These are phyloP conservation scores for Penicillium lividum DNA, from an alignment of 495 filamentous ascomycete genomes.

Conservation along the genomic window DNA sequence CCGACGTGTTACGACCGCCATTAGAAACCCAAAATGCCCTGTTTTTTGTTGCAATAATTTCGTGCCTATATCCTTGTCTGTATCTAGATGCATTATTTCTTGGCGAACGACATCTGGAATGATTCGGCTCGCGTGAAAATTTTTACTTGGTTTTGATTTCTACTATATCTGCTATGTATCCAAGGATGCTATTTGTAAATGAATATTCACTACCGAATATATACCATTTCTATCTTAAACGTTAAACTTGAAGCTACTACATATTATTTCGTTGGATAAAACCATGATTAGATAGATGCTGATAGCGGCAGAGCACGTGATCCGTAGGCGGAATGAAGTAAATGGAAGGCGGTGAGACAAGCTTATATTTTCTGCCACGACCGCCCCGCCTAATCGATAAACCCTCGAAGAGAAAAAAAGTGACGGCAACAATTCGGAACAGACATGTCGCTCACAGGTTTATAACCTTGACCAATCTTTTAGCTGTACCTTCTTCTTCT, in stretches of 20 bases:
- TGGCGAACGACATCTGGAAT: slow-evolving; percentile 13
- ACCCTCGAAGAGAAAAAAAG: slow-evolving; percentile 12
- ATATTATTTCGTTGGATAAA: too few relatives aligned
- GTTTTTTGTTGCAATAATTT: slow-evolving; percentile 19
- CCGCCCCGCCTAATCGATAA: slow-evolving; percentile 18
- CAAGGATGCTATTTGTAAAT: not conserved
- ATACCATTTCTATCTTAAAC: not conserved
- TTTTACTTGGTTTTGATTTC: slow-evolving; percentile 12
- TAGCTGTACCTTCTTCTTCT: not conserved
- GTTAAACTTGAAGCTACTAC: too few relatives aligned
- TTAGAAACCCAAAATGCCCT: slow-evolving; percentile 21
- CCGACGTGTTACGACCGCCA: slow-evolving; percentile 28
- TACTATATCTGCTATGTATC: not conserved
- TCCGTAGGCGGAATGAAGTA: not conserved
- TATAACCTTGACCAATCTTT: not conserved
- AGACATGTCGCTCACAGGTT: not conserved
- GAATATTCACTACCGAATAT: not conserved
- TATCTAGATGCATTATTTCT: slow-evolving; percentile 26
- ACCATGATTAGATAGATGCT: too few relatives aligned
- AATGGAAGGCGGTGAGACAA: slow-evolving; percentile 11
- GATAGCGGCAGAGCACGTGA: not conserved
- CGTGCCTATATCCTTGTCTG: slow-evolving; percentile 14
- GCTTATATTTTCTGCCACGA: slow-evolving; percentile 16
- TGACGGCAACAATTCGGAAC: not conserved
- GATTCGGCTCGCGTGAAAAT: slow-evolving; percentile 22